Percentiles rank a stretch among this genome's conserved stretches.
Conservation (phyloP, 2,329 filamentous ascomycete species). For the Lojkania enalia region DNA sequence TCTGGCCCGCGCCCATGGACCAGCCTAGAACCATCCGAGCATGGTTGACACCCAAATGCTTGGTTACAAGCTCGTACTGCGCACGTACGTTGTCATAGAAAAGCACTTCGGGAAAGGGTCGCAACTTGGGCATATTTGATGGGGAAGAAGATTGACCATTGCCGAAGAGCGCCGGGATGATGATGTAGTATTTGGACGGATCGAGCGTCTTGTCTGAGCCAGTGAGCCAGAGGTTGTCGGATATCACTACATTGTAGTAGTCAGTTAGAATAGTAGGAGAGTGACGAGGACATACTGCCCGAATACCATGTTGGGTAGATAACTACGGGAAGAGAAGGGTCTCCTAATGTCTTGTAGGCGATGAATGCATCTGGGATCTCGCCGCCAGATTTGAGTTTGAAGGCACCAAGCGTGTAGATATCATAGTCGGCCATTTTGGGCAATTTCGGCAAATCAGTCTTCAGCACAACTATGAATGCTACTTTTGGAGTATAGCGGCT, state of each 20-base stretch:
- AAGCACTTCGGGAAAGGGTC: slow-evolving; percentile 64
- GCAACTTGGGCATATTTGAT: slow-evolving; percentile 60
- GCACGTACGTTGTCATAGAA: slow-evolving; percentile 72
- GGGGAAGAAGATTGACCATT: slow-evolving; percentile 71
- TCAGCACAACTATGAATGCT: too few species aligned
- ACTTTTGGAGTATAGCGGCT: too few species aligned
- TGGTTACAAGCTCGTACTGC: slow-evolving; percentile 67
- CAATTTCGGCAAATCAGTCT: too few species aligned
- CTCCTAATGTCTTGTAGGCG: slow-evolving; percentile 76
- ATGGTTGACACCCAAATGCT: slow-evolving; percentile 63
- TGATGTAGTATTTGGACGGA: slow-evolving; percentile 68
- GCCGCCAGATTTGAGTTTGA: slow-evolving; percentile 67
- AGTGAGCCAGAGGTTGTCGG: slow-evolving; percentile 75
- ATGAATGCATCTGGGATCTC: slow-evolving; percentile 67
- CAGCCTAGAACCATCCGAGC: slow-evolving; percentile 67
- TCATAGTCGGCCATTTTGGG: too few species aligned
- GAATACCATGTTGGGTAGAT: slow-evolving; percentile 81
- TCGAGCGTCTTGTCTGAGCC: slow-evolving; percentile 66
- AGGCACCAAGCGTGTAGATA: slow-evolving; percentile 65
- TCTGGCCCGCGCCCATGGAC: slow-evolving; percentile 72
- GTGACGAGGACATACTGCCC: slow-evolving; percentile 51
- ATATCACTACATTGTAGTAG: slow-evolving; percentile 53
- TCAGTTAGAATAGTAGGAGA: slow-evolving; percentile 2
- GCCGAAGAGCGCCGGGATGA: slow-evolving; percentile 70
- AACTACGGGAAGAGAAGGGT: slow-evolving; percentile 64